Base-by-base conservation (phyloP, 2,329 filamentous ascomycete species). In the Coniella vitis region DNA sequence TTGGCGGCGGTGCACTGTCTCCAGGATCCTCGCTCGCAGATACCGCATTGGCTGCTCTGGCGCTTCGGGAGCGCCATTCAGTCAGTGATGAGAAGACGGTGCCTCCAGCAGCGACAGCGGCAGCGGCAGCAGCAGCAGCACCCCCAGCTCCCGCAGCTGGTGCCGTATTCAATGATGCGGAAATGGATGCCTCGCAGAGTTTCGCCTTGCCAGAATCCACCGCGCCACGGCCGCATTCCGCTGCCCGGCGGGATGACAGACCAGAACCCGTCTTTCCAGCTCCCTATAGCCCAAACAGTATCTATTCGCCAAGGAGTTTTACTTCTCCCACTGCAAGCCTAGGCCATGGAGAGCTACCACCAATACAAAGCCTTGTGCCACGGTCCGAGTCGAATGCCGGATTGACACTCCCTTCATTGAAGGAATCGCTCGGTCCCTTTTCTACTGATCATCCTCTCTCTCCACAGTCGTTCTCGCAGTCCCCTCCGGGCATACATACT, bases 391-490 rank as follows among this genome's bases (percentile, higher is more conserved):
- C 59, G 14, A 64, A 60, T 22, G 62, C 54, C 13, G 66, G 66
- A 38, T 65, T 63, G 20, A 56, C 61, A 12, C 56, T 71, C 10
- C 69, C 69, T 4, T 68, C 69, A 5, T 68, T 71, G 51, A 59
- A 56, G 36, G 62, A 67, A 13, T 61, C 67, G 31, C 54, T 70
- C 9, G 64, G 62, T 5, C 32, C 42, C 7, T n/a, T n/a, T n/a
- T n/a, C n/a, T n/a, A n/a, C n/a, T n/a, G n/a, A n/a, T n/a, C 45
- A 52, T 25, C 45, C 49, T 10, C 49, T 51, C 4, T 54, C 52
- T 5, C 41, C 52, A 9, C 38, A 32, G 54, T 49, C 54, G 57
- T 56, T 48, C 45, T 20, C 52, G 29, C 63, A 63, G 25, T 69
- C 68, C 4, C 65, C 68, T 1, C 64, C 68, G 14, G 56, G 56